Evolutionary conservation across 768 basidiomycete species (phyloP).

Genomic region (Leccinum truebloodii): DNA sequence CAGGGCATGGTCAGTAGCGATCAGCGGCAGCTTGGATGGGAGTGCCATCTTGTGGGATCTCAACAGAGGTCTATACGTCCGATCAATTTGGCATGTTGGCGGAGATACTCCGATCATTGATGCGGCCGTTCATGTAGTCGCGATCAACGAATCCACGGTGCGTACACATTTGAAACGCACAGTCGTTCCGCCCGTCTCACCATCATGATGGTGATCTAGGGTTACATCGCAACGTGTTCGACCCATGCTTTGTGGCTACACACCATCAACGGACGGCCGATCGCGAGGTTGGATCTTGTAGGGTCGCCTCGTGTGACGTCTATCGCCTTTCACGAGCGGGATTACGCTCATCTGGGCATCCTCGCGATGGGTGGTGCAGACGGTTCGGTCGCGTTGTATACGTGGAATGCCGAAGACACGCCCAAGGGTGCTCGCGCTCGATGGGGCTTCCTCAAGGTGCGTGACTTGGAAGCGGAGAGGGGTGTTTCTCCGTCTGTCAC

Average conservation of each 20-base stretch:
- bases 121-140: conserved; percentile 60
- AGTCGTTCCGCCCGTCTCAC: conserved; percentile 1
- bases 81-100: conserved; percentile 72
- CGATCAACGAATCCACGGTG: conserved; percentile 88
- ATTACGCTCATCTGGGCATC: conserved; percentile 75
- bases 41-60: conserved; percentile 90
- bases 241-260: conserved; percentile 69
- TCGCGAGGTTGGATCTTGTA: conserved; percentile 65
- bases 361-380: conserved; percentile 81
- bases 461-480: conserved; percentile 61
- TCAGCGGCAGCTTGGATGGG: conserved; percentile 86
- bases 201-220: conserved; percentile 44
- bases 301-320: conserved; percentile 62
- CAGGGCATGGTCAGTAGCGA: conserved; percentile 76
- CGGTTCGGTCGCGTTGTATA: conserved; percentile 75
- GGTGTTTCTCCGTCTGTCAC: conserved; percentile 50
- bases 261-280: conserved; percentile 82
- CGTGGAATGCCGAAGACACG: conserved; percentile 81
- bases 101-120: conserved; percentile 25
- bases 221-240: conserved; percentile 87
- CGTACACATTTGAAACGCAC: conserved; percentile 25
- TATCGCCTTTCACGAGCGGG: conserved; percentile 85
- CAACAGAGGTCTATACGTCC: conserved; percentile 77
- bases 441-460: conserved; percentile 75
- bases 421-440: conserved; percentile 62